phyloP scores from a whole-genome alignment of 805 yeast species.

The Yueomyces sp. region DNA sequence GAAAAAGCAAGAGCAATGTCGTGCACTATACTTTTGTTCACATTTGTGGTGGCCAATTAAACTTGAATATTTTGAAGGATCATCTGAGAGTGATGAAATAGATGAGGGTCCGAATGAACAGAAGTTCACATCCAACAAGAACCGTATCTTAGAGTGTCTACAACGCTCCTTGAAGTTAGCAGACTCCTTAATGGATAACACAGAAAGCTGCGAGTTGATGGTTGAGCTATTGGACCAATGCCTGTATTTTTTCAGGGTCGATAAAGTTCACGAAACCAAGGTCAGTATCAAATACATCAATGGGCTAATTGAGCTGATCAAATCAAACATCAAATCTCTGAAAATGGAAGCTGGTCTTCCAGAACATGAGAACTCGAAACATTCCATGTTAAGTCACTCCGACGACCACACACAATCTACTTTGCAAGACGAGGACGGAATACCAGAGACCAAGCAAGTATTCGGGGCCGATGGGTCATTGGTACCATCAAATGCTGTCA shows the following conservation, averaged over 20 bases:
- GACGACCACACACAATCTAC: neutral
- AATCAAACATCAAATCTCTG: constrained; percentile 35
- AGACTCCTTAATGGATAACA: constrained; percentile 74
- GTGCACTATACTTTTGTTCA: constrained; percentile 71
- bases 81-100: constrained; percentile 19
- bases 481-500: no score
- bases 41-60: constrained; percentile 89
- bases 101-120: constrained; percentile 16
- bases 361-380: constrained; percentile 6
- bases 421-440: no score
- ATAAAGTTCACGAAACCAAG: constrained; percentile 10
- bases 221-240: constrained; percentile 80
- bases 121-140: constrained; percentile 26
- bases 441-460: no score
- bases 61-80: constrained; percentile 36
- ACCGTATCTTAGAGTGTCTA: constrained; percentile 73
- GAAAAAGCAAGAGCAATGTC: constrained; percentile 86
- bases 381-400: neutral
- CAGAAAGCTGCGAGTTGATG: constrained; percentile 55
- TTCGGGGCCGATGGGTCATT: no score
- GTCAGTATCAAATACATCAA: constrained; percentile 67
- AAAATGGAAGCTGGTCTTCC: constrained; percentile 24
- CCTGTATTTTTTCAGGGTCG: constrained; percentile 50
- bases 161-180: constrained; percentile 80
- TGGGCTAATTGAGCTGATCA: constrained; percentile 74